Evolutionary conservation across 306 rosid species (phyloP).

Genomic region (Crataegus laevigata): DNA sequence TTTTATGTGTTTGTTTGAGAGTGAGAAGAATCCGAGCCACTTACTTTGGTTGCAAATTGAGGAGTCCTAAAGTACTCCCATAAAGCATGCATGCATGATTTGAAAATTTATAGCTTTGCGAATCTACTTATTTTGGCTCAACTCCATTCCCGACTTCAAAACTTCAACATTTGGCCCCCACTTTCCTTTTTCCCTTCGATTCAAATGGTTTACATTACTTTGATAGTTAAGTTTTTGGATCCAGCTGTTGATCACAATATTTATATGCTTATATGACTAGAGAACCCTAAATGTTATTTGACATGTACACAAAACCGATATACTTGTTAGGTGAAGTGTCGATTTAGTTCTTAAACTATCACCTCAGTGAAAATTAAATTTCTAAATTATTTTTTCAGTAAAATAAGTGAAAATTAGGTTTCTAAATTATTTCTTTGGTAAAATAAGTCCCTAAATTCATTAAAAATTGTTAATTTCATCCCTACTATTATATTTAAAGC

Average conservation of each 20-base stretch:
- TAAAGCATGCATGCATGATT: not conserved
- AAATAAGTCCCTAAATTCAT: too few relatives aligned
- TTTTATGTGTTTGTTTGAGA: not conserved
- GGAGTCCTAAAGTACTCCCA: not conserved
- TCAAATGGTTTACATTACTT: not conserved
- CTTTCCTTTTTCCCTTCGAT: not conserved
- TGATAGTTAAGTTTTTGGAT: not conserved
- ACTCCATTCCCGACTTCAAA: not conserved
- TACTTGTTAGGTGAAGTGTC: too few relatives aligned
- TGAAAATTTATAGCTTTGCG: not conserved
- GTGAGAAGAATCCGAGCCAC: constrained; percentile 2
- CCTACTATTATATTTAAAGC: too few relatives aligned
- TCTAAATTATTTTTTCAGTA: too few relatives aligned
- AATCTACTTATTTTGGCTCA: not conserved
- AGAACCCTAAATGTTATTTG: not conserved
- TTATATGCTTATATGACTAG: not conserved
- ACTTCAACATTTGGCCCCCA: not conserved
- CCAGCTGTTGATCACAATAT: constrained; percentile 10
- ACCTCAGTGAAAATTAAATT: too few relatives aligned
- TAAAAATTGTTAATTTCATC: too few relatives aligned
- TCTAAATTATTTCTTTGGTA: too few relatives aligned
- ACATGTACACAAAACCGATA: not conserved
- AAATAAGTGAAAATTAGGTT: too few relatives aligned
- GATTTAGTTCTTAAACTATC: too few relatives aligned
- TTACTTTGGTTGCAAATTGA: not conserved